Conservation (phyloP, 177 flowering plant species). For the Tripterygium wilfordii region DNA sequence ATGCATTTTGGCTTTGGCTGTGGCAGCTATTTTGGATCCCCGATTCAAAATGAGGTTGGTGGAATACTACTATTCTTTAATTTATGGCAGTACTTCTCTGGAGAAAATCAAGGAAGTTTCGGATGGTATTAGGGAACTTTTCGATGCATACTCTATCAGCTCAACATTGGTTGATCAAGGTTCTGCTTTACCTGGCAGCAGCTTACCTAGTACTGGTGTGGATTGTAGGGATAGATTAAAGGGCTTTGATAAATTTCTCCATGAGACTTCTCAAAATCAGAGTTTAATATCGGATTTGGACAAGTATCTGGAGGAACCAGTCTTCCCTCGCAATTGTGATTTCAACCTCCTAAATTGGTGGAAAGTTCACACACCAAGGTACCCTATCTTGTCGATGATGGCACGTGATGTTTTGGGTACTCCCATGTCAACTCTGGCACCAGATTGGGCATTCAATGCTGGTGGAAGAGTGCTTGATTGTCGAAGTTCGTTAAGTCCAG, state of each 20-base stretch:
- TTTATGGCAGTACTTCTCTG: constrained; percentile 49
- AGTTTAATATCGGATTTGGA: constrained; percentile 60
- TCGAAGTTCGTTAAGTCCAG: constrained; percentile 45
- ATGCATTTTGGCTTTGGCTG: constrained; percentile 57
- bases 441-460: constrained; percentile 36
- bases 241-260: constrained; percentile 67
- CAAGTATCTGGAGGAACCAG: constrained; percentile 74
- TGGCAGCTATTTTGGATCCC: constrained; percentile 78
- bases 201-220: constrained; percentile 25
- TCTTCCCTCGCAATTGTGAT: constrained; percentile 64
- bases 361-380: constrained; percentile 80
- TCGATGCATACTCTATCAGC: constrained; percentile 44
- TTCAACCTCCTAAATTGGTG: constrained; percentile 78
- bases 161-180: constrained; percentile 33
- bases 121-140: constrained; percentile 45
- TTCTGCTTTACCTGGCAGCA: constrained; percentile 24
- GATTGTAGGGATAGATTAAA: constrained; percentile 41
- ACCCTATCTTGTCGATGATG: constrained; percentile 75
- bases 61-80: constrained; percentile 70
- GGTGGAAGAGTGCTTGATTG: constrained; percentile 53
- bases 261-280: constrained; percentile 57
- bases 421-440: constrained; percentile 54
- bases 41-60: constrained; percentile 81
- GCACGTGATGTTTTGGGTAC: constrained; percentile 73
- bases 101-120: constrained; percentile 43